Percentiles rank a stretch among this genome's conserved stretches.
Conservation (phyloP, 2,329 filamentous ascomycete genomes). For the Thermoascus crustaceus region DNA sequence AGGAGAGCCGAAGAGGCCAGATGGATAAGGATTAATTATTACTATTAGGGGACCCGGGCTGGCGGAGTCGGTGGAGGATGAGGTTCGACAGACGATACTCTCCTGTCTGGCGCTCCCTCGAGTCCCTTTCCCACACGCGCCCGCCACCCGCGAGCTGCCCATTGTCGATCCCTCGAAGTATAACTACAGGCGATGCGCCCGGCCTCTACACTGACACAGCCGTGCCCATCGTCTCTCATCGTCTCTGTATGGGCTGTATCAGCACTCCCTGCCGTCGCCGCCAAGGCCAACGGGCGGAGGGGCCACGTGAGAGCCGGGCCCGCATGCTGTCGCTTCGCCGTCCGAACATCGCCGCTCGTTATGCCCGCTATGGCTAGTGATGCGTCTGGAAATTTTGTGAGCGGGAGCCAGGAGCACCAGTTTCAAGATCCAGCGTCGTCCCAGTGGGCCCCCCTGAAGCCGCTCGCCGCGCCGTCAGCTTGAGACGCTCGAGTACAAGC, state of each 20-base stretch:
- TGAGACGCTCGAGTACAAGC: too few relatives aligned
- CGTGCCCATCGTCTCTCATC: too few relatives aligned
- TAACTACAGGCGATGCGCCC: too few relatives aligned
- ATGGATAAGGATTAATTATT: not conserved
- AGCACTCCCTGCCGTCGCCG: too few relatives aligned
- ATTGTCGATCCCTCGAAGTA: too few relatives aligned
- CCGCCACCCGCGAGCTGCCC: not conserved
- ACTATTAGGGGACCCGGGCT: slow-evolving; percentile 1
- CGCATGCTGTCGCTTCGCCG: not conserved
- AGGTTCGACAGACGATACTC: not conserved
- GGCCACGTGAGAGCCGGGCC: not conserved
- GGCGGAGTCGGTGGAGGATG: slow-evolving; percentile 1
- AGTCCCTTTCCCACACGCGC: not conserved
- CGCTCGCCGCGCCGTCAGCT: not conserved
- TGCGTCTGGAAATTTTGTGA: slow-evolving; percentile 2
- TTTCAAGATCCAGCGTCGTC: not conserved
- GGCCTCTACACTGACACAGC: too few relatives aligned
- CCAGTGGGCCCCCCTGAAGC: not conserved
- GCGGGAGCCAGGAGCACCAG: not conserved
- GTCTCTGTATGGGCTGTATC: too few relatives aligned
- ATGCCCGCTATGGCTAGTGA: not conserved
- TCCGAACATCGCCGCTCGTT: slow-evolving; percentile 1
- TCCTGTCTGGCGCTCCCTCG: not conserved
- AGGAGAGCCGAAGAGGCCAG: not conserved
- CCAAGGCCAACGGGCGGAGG: not conserved